Evolutionary conservation across 148 eudicot species (phyloP).

Genomic region (Fagopyrum esculentum): DNA sequence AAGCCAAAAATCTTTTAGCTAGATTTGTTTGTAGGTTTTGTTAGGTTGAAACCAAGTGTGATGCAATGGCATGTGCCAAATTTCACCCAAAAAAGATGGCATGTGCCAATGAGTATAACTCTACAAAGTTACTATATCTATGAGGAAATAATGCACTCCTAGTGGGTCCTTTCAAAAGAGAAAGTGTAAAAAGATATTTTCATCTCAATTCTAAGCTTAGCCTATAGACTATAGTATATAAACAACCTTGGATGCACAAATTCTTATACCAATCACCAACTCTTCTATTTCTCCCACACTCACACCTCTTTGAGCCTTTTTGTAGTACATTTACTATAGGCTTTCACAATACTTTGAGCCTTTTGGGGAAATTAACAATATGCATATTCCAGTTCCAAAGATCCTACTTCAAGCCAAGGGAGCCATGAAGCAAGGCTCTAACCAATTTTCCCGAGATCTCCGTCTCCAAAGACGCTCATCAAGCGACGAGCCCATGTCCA

Average conservation of each 20-base stretch:
- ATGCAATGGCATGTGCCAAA: no score
- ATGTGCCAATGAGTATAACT: no score
- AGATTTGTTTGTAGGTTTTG: no score
- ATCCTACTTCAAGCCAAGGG: conserved; percentile 8
- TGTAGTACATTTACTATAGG: neutral
- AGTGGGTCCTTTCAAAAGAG: no score
- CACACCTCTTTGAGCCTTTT: neutral
- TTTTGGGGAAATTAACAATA: neutral
- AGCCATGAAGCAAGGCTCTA: conserved; percentile 7
- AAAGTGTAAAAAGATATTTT: no score
- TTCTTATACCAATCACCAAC: neutral
- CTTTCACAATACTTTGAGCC: neutral
- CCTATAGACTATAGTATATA: neutral
- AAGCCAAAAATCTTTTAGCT: no score
- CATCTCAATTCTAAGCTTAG: no score
- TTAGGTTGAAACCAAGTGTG: no score
- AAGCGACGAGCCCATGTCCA: neutral
- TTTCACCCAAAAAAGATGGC: no score
- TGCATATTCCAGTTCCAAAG: neutral
- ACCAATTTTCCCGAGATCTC: neutral
- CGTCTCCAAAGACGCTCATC: neutral
- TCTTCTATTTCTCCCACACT: no score
- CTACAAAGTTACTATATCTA: no score
- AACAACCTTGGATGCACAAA: neutral
- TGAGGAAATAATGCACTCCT: no score